Conservation (phyloP, 257 asterid species). For the Rhazya stricta region DNA sequence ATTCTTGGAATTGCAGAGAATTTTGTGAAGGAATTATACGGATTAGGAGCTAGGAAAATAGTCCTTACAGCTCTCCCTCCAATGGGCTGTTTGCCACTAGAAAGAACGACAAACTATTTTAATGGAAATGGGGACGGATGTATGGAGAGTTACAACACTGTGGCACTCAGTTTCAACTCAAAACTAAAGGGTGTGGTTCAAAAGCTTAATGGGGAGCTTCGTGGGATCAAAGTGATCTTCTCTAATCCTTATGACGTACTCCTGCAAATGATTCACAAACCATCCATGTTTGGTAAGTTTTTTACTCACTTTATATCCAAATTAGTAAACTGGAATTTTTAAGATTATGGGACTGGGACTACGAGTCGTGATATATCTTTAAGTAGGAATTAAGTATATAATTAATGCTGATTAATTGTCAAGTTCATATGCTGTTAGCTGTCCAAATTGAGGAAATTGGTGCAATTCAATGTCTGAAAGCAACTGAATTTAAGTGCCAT, state of each 20-base stretch:
- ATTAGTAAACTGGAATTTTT: too few species aligned
- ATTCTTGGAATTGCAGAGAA: slow-evolving; percentile 44
- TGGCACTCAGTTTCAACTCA: slow-evolving; percentile 51
- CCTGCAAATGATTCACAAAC: slow-evolving; percentile 45
- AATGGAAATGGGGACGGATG: slow-evolving; percentile 65
- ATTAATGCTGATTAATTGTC: too few species aligned
- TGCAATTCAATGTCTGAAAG: too few species aligned
- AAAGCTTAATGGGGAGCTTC: slow-evolving; percentile 52
- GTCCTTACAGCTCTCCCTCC: slow-evolving; percentile 75
- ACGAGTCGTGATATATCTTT: too few species aligned
- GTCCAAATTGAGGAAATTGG: too few species aligned
- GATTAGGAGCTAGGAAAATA: slow-evolving; percentile 64
- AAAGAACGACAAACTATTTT: slow-evolving; percentile 58
- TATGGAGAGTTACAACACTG: slow-evolving; percentile 54
- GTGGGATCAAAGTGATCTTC: slow-evolving; percentile 48
- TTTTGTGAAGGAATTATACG: slow-evolving; percentile 48
- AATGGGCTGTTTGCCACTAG: slow-evolving; percentile 89
- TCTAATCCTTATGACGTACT: slow-evolving; percentile 53
- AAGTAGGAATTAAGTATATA: too few species aligned
- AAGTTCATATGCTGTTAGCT: too few species aligned
- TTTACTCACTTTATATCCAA: not conserved
- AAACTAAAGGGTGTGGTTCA: slow-evolving; percentile 38
- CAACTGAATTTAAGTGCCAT: too few species aligned
- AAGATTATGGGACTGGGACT: too few species aligned
- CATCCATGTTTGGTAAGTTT: slow-evolving; percentile 56